A percentile compares a stretch with the other conserved stretches of the same genome.
Evolutionary conservation across 2,329 filamentous ascomycete species (phyloP).

Genomic region (Xylariaceae sp.): DNA sequence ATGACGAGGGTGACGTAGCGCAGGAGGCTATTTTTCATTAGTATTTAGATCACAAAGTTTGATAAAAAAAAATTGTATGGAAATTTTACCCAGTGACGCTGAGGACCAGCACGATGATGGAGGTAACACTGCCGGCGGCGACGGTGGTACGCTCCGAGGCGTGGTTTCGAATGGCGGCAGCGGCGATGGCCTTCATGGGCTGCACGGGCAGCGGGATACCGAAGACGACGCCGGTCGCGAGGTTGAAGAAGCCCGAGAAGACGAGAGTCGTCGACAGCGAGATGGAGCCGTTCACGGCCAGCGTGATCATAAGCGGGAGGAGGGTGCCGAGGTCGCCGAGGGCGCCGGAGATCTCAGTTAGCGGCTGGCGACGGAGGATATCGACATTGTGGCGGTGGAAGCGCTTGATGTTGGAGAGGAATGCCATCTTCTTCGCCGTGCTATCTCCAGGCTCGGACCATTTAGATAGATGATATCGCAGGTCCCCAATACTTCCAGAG

Average conservation of each 20-base stretch:
- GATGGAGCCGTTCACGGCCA: constrained; percentile 74
- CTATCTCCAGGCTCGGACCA: neutral
- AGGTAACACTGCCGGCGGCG: constrained; percentile 80
- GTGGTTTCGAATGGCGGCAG: constrained; percentile 71
- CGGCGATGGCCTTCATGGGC: constrained; percentile 87
- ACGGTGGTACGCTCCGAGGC: constrained; percentile 68
- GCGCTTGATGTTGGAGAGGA: constrained; percentile 25
- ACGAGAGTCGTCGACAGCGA: constrained; percentile 79
- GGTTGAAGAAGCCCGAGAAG: constrained; percentile 83
- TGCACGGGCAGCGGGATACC: constrained; percentile 89
- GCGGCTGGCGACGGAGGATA: constrained; percentile 42
- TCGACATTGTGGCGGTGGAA: constrained; percentile 44
- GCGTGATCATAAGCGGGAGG: constrained; percentile 72
- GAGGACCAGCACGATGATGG: constrained; percentile 67
- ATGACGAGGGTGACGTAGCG: constrained; percentile 68
- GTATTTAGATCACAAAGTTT: too few relatives aligned
- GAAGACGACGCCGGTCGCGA: constrained; percentile 75
- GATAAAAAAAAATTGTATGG: too few relatives aligned
- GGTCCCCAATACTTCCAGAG: too few relatives aligned
- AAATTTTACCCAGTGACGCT: constrained; percentile 75
- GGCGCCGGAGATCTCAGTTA: constrained; percentile 80
- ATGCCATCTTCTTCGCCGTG: constrained; percentile 17
- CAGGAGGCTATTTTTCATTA: too few relatives aligned
- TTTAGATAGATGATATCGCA: too few relatives aligned
- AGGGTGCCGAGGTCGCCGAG: constrained; percentile 71